phyloP scores from a whole-genome alignment of 2,329 filamentous ascomycete genomes.

The Pseudocercospora musae region DNA sequence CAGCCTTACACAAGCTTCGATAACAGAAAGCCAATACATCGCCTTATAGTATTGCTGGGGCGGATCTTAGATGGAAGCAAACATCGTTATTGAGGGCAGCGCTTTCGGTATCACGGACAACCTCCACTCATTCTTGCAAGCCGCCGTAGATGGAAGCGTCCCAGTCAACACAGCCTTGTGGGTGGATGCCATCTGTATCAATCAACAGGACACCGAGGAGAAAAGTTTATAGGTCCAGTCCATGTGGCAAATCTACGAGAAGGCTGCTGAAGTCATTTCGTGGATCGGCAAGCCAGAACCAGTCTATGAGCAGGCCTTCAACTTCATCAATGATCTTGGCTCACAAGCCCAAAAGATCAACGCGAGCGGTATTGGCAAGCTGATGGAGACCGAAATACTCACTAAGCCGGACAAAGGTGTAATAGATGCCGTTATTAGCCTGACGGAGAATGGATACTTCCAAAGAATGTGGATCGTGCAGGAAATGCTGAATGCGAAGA shows the following conservation, averaged over 20 bases:
- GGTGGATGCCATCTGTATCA: constrained; percentile 13
- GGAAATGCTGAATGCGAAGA: not conserved
- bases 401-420: not conserved
- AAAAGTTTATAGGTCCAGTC: constrained; percentile 2
- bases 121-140: not conserved
- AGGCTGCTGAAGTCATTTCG: not conserved
- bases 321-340: not conserved
- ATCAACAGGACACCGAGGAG: constrained; percentile 5
- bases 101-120: not conserved
- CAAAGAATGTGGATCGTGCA: not conserved
- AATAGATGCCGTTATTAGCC: not conserved
- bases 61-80: not conserved
- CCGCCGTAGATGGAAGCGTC: not conserved
- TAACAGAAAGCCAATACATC: not conserved
- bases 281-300: not conserved
- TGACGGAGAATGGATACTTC: not conserved
- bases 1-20: not conserved
- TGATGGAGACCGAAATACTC: not conserved
- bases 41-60: not conserved
- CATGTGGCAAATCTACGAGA: not conserved
- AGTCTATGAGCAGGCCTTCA: not conserved
- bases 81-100: not conserved
- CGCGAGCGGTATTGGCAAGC: not conserved
- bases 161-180: not conserved
- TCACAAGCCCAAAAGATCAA: not conserved